phyloP scores from a whole-genome alignment of 2,329 filamentous ascomycete genomes.

The Endocalyx cinctus region DNA sequence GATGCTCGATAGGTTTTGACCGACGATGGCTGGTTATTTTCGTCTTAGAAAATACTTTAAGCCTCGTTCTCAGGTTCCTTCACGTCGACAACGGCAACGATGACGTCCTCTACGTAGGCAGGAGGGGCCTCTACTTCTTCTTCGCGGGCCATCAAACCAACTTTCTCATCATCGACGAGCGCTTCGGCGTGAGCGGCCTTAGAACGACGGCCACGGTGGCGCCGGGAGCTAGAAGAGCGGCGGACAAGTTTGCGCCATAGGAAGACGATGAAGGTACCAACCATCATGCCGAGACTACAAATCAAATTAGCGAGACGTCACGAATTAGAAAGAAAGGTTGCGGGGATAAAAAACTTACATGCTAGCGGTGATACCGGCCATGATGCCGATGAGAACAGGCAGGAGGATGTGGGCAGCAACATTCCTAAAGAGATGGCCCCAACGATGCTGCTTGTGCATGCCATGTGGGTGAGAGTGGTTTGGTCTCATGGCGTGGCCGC shows the following conservation, averaged over 20 bases:
- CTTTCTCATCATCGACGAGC: constrained; percentile 44
- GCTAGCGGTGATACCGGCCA: constrained; percentile 63
- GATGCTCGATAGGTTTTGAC: background rate
- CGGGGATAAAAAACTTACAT: constrained; percentile 45
- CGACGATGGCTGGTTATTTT: background rate
- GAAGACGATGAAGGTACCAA: constrained; percentile 58
- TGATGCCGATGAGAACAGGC: constrained; percentile 64
- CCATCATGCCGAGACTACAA: constrained; percentile 56
- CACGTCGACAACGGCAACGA: constrained; percentile 14
- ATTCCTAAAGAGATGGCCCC: constrained; percentile 47
- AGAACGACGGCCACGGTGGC: constrained; percentile 24
- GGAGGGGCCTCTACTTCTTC: constrained; percentile 26
- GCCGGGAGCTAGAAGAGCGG: constrained; percentile 27
- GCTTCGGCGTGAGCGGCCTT: constrained; percentile 35
- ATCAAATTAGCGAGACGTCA: constrained; percentile 21
- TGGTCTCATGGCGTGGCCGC: constrained; percentile 6
- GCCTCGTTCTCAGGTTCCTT: constrained; percentile 24
- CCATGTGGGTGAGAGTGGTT: constrained; percentile 14
- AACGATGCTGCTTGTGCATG: constrained; percentile 27
- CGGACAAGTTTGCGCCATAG: constrained; percentile 53
- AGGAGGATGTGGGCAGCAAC: constrained; percentile 60
- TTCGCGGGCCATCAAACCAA: constrained; percentile 40
- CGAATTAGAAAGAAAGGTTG: background rate
- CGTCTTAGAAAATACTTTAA: constrained; percentile 9
- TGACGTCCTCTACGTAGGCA: constrained; percentile 23